phyloP scores from a whole-genome alignment of 495 filamentous ascomycete genomes.

The Podospora fimiseda region DNA sequence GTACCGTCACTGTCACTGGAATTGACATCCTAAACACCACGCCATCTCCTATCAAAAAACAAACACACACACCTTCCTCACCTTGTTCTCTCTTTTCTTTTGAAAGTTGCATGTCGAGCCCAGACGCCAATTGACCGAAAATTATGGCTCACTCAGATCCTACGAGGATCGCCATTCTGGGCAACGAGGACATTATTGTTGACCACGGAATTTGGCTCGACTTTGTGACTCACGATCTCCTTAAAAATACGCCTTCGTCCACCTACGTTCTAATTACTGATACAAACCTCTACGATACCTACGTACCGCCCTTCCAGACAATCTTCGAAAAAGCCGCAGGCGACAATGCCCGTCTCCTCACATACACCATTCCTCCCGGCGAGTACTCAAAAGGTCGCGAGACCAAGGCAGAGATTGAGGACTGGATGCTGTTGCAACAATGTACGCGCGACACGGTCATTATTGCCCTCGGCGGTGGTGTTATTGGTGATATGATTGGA shows the following conservation, averaged over 20 bases:
- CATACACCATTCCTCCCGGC: slow-evolving; percentile 81
- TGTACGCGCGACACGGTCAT: slow-evolving; percentile 94
- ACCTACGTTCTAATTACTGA: slow-evolving; percentile 97
- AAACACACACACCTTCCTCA: too few relatives aligned
- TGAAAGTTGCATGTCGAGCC: slow-evolving; percentile 18
- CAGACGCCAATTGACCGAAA: slow-evolving; percentile 17
- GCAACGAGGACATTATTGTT: slow-evolving; percentile 74
- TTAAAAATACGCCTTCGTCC: slow-evolving; percentile 68
- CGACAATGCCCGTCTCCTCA: slow-evolving; percentile 63
- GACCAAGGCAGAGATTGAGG: slow-evolving; percentile 91
- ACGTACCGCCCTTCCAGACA: slow-evolving; percentile 68
- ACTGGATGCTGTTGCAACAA: slow-evolving; percentile 90
- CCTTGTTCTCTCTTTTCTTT: not conserved
- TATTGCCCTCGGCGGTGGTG: slow-evolving; percentile 92
- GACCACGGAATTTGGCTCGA: slow-evolving; percentile 86
- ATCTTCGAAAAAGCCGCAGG: slow-evolving; percentile 57
- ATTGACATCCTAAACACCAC: too few relatives aligned
- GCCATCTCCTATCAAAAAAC: not conserved
- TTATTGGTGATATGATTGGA: slow-evolving; percentile 96
- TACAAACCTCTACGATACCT: slow-evolving; percentile 77
- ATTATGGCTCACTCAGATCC: slow-evolving; percentile 32
- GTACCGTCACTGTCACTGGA: too few relatives aligned
- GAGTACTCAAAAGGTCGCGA: slow-evolving; percentile 88
- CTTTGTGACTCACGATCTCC: slow-evolving; percentile 75
- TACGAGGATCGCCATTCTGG: slow-evolving; percentile 47